Conservation (phyloP, 73 alveolate species). For the Blepharisma stoltei region DNA sequence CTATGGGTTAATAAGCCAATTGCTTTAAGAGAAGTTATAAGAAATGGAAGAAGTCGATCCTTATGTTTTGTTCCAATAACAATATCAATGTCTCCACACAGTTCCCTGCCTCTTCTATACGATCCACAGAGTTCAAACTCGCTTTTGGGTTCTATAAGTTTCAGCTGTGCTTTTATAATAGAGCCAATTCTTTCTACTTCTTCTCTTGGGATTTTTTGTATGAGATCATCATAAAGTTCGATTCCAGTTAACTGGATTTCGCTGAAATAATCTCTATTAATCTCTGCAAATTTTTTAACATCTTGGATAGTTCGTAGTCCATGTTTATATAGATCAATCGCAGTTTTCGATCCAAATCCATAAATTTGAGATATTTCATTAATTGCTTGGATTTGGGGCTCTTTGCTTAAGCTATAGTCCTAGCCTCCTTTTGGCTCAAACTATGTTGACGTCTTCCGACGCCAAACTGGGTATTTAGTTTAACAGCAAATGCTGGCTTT, state of each 20-base stretch:
- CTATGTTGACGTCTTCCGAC: too few relatives aligned
- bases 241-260: slow-evolving; percentile 75
- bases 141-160: slow-evolving; percentile 47
- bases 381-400: slow-evolving; percentile 69
- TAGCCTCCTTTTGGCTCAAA: too few relatives aligned
- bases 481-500: too few relatives aligned
- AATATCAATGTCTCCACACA: slow-evolving; percentile 97
- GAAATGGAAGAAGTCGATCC: slow-evolving; percentile 46
- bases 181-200: slow-evolving; percentile 79
- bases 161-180: slow-evolving; percentile 56
- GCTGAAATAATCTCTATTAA: slow-evolving; percentile 50
- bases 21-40: slow-evolving; percentile 53
- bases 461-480: too few relatives aligned
- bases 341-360: slow-evolving; percentile 93
- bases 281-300: slow-evolving; percentile 64
- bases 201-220: slow-evolving; percentile 82
- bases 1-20: slow-evolving; percentile 51
- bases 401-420: slow-evolving; percentile 62
- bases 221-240: slow-evolving; percentile 79
- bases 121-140: slow-evolving; percentile 80
- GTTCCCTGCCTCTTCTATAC: slow-evolving; percentile 85
- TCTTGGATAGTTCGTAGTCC: slow-evolving; percentile 69
- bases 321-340: slow-evolving; percentile 75
- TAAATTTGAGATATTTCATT: slow-evolving; percentile 71
- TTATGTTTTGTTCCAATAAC: slow-evolving; percentile 79